These are phyloP conservation scores for Phytophthora tentaculata DNA, from an alignment of 352 stramenopile genomes.

Conservation along the genomic window DNA sequence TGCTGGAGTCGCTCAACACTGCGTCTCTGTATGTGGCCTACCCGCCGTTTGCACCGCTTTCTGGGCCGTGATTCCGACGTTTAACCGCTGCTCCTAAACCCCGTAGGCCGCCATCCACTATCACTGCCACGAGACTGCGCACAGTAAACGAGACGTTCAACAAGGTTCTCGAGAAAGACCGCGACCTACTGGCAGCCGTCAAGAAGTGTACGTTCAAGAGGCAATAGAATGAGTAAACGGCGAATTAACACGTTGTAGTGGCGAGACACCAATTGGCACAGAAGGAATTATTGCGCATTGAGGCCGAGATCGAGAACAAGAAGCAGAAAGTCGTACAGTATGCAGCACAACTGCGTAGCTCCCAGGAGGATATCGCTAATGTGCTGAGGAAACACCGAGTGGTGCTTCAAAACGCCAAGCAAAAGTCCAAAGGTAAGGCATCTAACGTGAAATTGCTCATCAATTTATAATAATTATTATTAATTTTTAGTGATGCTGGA, in stretches of 20 bases:
- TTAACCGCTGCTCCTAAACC: conserved; percentile 10
- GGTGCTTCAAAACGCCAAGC: conserved; percentile 63
- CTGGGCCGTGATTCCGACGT: background rate
- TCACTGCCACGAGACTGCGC: conserved; percentile 71
- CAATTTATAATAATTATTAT: too few species aligned
- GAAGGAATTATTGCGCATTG: conserved; percentile 64
- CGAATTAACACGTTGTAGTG: conserved; percentile 41
- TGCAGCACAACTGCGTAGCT: conserved; percentile 64
- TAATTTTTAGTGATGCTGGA: conserved; percentile 59
- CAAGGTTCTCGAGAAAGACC: conserved; percentile 81
- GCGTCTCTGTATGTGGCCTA: conserved; percentile 54
- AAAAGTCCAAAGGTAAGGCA: conserved; percentile 61
- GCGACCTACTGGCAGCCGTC: conserved; percentile 64
- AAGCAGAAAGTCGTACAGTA: conserved; percentile 75
- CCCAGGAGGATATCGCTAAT: conserved; percentile 69
- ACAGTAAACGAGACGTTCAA: conserved; percentile 81
- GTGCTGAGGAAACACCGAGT: conserved; percentile 75
- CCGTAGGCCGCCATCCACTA: conserved; percentile 72
- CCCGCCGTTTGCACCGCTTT: background rate
- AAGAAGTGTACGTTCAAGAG: conserved; percentile 66
- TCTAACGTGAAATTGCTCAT: too few species aligned
- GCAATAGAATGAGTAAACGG: background rate
- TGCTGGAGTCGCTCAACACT: conserved; percentile 78
- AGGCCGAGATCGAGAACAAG: conserved; percentile 71
- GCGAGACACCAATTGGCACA: conserved; percentile 73